phyloP scores from a whole-genome alignment of 108 stramenopile species.

The Epithemia pelagica region DNA sequence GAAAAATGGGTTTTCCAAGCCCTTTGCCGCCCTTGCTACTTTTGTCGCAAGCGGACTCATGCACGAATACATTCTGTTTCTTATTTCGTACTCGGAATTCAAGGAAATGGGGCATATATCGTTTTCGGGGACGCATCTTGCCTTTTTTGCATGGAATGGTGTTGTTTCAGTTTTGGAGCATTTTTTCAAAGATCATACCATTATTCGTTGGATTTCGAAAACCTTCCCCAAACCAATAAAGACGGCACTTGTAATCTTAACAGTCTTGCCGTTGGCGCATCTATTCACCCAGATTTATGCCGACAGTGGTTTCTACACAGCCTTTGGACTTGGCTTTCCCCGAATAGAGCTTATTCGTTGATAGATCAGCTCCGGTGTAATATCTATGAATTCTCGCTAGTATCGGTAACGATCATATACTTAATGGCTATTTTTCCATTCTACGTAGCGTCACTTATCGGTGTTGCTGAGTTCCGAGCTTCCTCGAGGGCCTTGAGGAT shows the following conservation, averaged over 20 bases:
- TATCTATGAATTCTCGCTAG: too few relatives aligned
- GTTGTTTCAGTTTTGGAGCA: constrained; percentile 16
- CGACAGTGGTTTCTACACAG: not conserved
- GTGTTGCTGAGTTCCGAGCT: constrained; percentile 17
- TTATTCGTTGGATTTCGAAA: not conserved
- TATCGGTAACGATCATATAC: too few relatives aligned
- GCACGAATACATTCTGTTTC: constrained; percentile 42
- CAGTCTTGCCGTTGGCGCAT: constrained; percentile 44
- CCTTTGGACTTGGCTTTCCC: not conserved
- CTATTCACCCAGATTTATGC: constrained; percentile 46
- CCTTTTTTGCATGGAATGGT: constrained; percentile 55
- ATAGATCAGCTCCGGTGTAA: too few relatives aligned
- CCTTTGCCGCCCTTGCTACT: constrained; percentile 25
- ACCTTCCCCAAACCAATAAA: constrained; percentile 23
- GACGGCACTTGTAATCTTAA: constrained; percentile 32
- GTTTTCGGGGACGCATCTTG: constrained; percentile 18
- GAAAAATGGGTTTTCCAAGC: constrained; percentile 1
- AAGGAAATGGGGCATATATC: not conserved
- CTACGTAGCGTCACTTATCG: too few relatives aligned
- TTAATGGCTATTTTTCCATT: too few relatives aligned
- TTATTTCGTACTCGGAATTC: constrained; percentile 9
- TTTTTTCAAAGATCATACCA: not conserved
- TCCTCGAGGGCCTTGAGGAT: constrained; percentile 47
- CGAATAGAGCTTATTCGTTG: too few relatives aligned
- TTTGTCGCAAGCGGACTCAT: constrained; percentile 45